phyloP scores from a whole-genome alignment of 2,329 filamentous ascomycete species.

The Geosmithia morbida region DNA sequence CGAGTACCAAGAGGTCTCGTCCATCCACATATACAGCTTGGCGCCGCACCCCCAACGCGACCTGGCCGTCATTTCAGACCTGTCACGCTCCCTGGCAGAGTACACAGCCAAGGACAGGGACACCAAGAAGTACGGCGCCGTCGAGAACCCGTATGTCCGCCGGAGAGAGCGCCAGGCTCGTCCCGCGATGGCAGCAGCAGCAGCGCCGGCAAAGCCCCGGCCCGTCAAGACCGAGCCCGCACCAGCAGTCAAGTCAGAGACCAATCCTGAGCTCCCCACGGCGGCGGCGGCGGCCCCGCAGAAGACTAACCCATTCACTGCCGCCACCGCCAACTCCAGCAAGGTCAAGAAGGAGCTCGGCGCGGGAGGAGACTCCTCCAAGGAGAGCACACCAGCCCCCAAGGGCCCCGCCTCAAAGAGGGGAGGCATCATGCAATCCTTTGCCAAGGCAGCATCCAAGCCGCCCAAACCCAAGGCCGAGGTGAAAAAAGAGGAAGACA shows the following conservation, averaged over 20 bases:
- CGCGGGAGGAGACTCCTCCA: neutral
- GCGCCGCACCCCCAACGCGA: slow-evolving; percentile 55
- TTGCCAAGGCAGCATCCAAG: slow-evolving; percentile 44
- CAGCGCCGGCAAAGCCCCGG: slow-evolving; percentile 9
- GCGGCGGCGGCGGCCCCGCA: slow-evolving; percentile 2
- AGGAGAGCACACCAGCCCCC: slow-evolving; percentile 8
- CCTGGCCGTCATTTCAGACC: slow-evolving; percentile 56
- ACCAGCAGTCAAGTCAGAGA: neutral
- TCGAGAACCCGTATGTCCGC: slow-evolving; percentile 56
- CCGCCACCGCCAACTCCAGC: neutral
- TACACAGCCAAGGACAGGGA: slow-evolving; percentile 40
- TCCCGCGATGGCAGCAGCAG: slow-evolving; percentile 4
- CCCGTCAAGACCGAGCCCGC: slow-evolving; percentile 1
- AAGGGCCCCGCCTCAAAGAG: slow-evolving; percentile 33
- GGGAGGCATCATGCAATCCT: slow-evolving; percentile 62
- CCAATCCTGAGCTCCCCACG: slow-evolving; percentile 1
- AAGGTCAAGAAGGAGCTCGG: slow-evolving; percentile 16
- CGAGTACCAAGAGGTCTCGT: slow-evolving; percentile 57
- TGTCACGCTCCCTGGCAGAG: slow-evolving; percentile 45
- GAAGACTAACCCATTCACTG: neutral
- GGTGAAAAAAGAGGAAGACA: slow-evolving; percentile 15
- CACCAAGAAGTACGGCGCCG: slow-evolving; percentile 54
- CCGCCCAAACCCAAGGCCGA: slow-evolving; percentile 33
- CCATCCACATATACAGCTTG: slow-evolving; percentile 80
- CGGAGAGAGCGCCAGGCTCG: slow-evolving; percentile 27